These are phyloP conservation scores for Gossypium schwendimanii DNA, from an alignment of 441 rosid genomes.

Conservation along the genomic window DNA sequence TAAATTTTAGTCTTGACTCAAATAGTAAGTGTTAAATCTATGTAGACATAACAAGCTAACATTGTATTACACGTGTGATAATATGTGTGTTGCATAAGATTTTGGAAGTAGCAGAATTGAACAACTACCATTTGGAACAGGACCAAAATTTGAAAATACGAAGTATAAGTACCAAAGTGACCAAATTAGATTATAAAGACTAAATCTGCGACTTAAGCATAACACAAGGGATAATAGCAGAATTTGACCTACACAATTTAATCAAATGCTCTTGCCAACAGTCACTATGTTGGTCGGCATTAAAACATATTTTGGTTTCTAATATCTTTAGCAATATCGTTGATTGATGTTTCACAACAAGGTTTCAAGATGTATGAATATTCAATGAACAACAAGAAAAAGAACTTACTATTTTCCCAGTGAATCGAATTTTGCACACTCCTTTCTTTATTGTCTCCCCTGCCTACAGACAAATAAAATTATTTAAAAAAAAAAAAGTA, in stretches of 20 bases:
- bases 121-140: no score
- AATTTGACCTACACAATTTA: background rate
- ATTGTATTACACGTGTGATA: no score
- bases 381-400: background rate
- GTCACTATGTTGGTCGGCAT: background rate
- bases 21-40: no score
- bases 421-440: conserved; percentile 62
- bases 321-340: background rate
- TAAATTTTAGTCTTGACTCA: no score
- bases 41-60: no score
- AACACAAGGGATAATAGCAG: no score
- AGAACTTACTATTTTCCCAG: conserved; percentile 65
- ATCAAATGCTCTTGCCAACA: background rate
- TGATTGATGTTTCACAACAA: background rate
- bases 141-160: no score
- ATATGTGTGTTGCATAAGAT: no score
- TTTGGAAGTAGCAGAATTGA: no score
- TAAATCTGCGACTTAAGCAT: no score
- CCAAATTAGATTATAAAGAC: no score
- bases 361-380: background rate
- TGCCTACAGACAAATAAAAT: conserved; percentile 22
- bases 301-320: background rate
- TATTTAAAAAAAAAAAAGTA: background rate
- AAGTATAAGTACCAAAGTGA: no score
- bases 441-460: conserved; percentile 45